These are phyloP conservation scores for Lipomyces orientalis DNA, from an alignment of 805 yeast genomes.

Conservation along the genomic window DNA sequence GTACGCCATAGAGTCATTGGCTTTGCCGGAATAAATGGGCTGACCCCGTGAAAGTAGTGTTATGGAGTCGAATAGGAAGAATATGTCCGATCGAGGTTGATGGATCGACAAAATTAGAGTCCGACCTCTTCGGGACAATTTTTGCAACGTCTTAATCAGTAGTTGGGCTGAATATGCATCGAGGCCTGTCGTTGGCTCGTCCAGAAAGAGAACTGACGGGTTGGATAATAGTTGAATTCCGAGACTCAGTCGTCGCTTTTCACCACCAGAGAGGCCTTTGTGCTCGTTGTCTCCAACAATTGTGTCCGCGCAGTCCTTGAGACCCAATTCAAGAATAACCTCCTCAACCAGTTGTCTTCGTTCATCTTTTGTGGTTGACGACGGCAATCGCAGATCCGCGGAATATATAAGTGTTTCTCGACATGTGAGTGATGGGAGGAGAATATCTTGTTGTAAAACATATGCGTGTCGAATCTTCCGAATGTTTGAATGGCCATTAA, in stretches of 20 bases:
- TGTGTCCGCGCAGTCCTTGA: constrained; percentile 67
- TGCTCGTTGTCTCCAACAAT: constrained; percentile 59
- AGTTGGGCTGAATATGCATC: constrained; percentile 78
- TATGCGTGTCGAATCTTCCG: constrained; percentile 57
- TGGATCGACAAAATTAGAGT: constrained; percentile 79
- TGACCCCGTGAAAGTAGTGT: constrained; percentile 70
- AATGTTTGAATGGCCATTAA: constrained; percentile 42
- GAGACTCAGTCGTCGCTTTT: constrained; percentile 74
- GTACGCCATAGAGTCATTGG: constrained; percentile 52
- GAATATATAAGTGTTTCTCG: constrained; percentile 72
- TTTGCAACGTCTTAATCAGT: constrained; percentile 64
- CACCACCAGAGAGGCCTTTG: constrained; percentile 82
- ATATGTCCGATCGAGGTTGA: constrained; percentile 82
- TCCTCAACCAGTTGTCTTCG: constrained; percentile 60
- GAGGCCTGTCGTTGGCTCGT: constrained; percentile 88
- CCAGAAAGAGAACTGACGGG: constrained; percentile 77
- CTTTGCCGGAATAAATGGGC: constrained; percentile 56
- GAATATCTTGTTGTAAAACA: constrained; percentile 75
- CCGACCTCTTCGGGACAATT: constrained; percentile 64
- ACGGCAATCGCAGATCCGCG: constrained; percentile 70
- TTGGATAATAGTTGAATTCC: constrained; percentile 78
- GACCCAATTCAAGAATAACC: constrained; percentile 66
- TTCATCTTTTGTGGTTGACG: constrained; percentile 51
- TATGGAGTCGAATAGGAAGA: constrained; percentile 68
- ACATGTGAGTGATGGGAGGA: constrained; percentile 73